Base-by-base conservation (phyloP, 139 green algal genomes). In the Chlamydomonas eustigma region DNA sequence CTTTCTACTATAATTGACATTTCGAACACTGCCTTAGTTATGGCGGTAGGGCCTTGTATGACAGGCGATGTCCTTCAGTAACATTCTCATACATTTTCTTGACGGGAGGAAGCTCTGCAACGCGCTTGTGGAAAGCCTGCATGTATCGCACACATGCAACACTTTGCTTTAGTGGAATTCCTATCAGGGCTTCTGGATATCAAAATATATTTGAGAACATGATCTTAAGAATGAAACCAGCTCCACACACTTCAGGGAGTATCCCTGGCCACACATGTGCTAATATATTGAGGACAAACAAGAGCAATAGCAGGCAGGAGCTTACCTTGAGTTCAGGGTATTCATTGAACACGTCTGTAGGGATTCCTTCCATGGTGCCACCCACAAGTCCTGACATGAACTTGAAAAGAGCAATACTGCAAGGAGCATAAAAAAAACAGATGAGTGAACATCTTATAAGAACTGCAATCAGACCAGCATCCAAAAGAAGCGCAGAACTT, bases 361-460 rank as follows among this genome's bases (percentile, higher is more conserved):
- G 74, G 24, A 79, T 12, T 25, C 74, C 74, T n/a, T 79, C 74
- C 38, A 77, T 68, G 33, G 28, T 31, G 34, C 73, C 73, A 36
- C 73, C 39, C 1, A 71, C 38, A 2, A 77, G 51, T 18, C 35
- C 39, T 33, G 33, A 64, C n/a, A 75, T 12, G 39, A 4, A 5
- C 4, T 37, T 66, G 69, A 66, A 75, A 3, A 64, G 3, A 3
- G n/a, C 39, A 37, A 75, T 8, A 31, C 69, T 75, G 69, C 44
- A 58, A 58, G 12, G 44, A 58, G 12, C 44, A 58, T 28, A 58
- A 58, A 58, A n/a, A n/a, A 58, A 18, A 58, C 44, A 58, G 44
- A 18, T 28, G 44, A 18, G 18, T 28, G 44, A 12, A 58, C 44
- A 58, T 58, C 44, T 58, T 28, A 12, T 58, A 12, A 58, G 44